Conservation (phyloP, 495 filamentous ascomycete species). For the Endocarpon pusillum region DNA sequence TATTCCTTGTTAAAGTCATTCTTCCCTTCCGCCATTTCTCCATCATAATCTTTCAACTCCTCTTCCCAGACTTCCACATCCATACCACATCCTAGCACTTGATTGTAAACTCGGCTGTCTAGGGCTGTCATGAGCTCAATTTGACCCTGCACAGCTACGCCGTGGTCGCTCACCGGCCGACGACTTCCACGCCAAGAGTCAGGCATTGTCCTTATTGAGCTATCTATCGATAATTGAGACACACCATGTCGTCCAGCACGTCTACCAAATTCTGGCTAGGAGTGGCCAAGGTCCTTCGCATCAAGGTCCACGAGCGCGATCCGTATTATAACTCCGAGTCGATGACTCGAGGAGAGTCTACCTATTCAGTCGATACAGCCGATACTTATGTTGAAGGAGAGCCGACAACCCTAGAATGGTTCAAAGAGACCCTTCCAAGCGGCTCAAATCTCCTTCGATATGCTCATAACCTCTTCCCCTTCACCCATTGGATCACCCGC, state of each 20-base stretch:
- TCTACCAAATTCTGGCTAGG: slow-evolving; percentile 45
- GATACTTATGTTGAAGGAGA: slow-evolving; percentile 71
- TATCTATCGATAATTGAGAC: too few relatives aligned
- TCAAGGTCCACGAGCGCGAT: slow-evolving; percentile 58
- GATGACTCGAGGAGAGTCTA: slow-evolving; percentile 55
- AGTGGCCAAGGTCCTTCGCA: slow-evolving; percentile 67
- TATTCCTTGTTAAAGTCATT: too few relatives aligned
- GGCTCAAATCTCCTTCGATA: slow-evolving; percentile 38
- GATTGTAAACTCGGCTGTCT: too few relatives aligned
- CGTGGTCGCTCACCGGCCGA: too few relatives aligned
- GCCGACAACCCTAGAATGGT: slow-evolving; percentile 57
- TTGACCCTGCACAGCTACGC: too few relatives aligned
- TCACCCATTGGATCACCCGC: slow-evolving; percentile 65
- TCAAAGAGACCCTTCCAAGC: slow-evolving; percentile 43
- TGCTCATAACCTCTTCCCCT: slow-evolving; percentile 60
- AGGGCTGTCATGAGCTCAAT: too few relatives aligned
- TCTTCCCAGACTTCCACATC: too few relatives aligned
- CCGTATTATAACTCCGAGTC: slow-evolving; percentile 33
- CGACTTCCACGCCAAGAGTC: too few relatives aligned
- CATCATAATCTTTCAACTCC: too few relatives aligned
- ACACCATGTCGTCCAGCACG: slow-evolving; percentile 22
- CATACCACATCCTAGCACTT: too few relatives aligned
- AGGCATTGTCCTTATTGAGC: too few relatives aligned
- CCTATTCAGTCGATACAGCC: slow-evolving; percentile 55
- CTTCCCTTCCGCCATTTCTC: too few relatives aligned